Conservation (phyloP, 106 monocot species). For the Vanilla planifolia region DNA sequence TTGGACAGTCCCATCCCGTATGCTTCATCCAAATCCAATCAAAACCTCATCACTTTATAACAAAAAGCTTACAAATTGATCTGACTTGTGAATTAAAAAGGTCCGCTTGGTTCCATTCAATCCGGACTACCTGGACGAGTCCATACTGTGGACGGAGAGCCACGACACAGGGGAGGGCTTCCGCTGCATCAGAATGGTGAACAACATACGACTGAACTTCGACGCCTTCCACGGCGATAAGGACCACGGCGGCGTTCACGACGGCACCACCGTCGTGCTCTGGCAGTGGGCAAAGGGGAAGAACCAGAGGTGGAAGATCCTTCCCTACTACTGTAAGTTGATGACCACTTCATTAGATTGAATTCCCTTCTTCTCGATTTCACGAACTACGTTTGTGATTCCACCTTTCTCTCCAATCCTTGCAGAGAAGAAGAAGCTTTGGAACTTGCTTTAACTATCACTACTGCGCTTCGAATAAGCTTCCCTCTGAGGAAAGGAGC, state of each 20-base stretch:
- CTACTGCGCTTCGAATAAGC: too few relatives aligned
- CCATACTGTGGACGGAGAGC: constrained; percentile 40
- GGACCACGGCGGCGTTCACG: constrained; percentile 31
- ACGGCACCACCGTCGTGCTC: constrained; percentile 29
- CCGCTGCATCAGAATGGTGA: constrained; percentile 43
- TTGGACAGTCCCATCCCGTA: constrained; percentile 4
- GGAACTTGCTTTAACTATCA: too few relatives aligned
- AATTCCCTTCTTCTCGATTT: too few relatives aligned
- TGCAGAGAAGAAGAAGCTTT: too few relatives aligned
- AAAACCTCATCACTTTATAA: not conserved
- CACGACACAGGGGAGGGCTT: constrained; percentile 23
- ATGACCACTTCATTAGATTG: too few relatives aligned
- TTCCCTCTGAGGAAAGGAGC: too few relatives aligned
- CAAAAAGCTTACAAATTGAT: not conserved
- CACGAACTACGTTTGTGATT: too few relatives aligned
- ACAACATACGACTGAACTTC: constrained; percentile 41
- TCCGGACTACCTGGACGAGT: constrained; percentile 35
- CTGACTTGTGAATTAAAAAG: not conserved
- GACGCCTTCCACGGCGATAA: constrained; percentile 46
- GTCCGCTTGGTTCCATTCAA: constrained; percentile 30
- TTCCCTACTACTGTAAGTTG: constrained; percentile 12
- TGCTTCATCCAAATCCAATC: not conserved
- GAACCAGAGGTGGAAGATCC: constrained; percentile 44
- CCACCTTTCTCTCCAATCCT: too few relatives aligned
- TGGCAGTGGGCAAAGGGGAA: constrained; percentile 37